phyloP scores from a whole-genome alignment of 106 monocot genomes.

The Vanilla planifolia region DNA sequence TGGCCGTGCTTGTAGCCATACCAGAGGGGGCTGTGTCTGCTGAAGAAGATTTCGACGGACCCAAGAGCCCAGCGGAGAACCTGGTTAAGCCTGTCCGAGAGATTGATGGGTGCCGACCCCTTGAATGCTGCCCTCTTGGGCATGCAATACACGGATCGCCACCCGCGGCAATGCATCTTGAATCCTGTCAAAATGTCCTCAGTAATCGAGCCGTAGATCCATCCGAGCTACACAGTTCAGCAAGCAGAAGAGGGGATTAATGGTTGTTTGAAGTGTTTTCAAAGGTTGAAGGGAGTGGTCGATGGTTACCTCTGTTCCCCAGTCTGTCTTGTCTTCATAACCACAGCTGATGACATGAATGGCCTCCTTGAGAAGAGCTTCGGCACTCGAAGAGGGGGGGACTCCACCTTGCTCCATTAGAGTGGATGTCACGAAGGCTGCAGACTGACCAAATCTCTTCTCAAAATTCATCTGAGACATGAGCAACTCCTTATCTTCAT shows the following conservation, averaged over 20 bases:
- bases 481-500: constrained; percentile 65
- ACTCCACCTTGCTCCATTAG: constrained; percentile 95
- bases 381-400: constrained; percentile 85
- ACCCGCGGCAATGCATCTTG: constrained; percentile 98
- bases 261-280: no score
- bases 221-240: constrained; percentile 61
- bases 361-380: constrained; percentile 87
- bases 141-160: constrained; percentile 95
- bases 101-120: constrained; percentile 90
- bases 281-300: not conserved
- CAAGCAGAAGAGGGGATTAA: no score
- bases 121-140: constrained; percentile 91
- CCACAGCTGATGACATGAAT: constrained; percentile 98
- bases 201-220: constrained; percentile 98
- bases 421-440: constrained; percentile 89
- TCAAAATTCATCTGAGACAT: constrained; percentile 94
- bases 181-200: constrained; percentile 95
- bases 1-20: constrained; percentile 85
- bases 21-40: constrained; percentile 77
- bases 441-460: constrained; percentile 89
- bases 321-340: constrained; percentile 95
- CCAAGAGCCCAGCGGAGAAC: constrained; percentile 96
- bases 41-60: constrained; percentile 98
- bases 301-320: constrained; percentile 76
- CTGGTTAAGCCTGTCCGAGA: constrained; percentile 90